A percentile compares a stretch with the other conserved stretches of the same genome.
Evolutionary conservation across 73 alveolate genomes (phyloP).

Genomic region (Paramecium biaurelia): DNA sequence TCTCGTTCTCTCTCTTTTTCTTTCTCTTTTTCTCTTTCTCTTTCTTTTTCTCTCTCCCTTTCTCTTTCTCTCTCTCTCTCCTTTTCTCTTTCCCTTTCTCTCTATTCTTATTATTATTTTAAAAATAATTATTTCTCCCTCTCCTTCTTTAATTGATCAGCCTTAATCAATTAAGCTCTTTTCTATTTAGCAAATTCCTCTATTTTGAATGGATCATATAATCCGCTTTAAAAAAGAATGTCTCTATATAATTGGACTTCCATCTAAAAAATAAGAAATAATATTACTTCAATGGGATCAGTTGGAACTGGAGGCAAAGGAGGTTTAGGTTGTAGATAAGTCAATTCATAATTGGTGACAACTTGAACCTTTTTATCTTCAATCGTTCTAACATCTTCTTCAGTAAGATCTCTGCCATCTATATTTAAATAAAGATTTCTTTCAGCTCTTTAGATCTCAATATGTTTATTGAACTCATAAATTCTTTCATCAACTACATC

Average conservation of each 20-base stretch:
- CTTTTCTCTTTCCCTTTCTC: background rate
- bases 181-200: conserved; percentile 1
- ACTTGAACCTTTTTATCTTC: conserved; percentile 31
- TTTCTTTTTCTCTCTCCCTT: background rate
- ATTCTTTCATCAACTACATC: background rate
- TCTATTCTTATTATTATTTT: background rate
- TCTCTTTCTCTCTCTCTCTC: background rate
- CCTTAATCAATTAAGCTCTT: background rate
- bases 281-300: background rate
- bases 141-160: background rate
- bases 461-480: conserved; percentile 9
- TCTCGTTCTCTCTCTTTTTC: background rate
- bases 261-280: background rate
- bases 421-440: background rate
- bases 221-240: background rate
- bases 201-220: background rate
- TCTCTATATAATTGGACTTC: conserved; percentile 18
- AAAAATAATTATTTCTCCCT: background rate
- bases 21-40: background rate
- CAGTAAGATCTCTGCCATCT: conserved; percentile 34
- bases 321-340: background rate
- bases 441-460: background rate
- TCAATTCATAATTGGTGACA: background rate
- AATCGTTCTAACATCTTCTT: background rate
- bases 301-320: background rate